A percentile compares a stretch with the other conserved stretches of the same genome.
These are phyloP conservation scores for Albugo laibachii DNA, from an alignment of 352 stramenopile genomes.

Conservation along the genomic window DNA sequence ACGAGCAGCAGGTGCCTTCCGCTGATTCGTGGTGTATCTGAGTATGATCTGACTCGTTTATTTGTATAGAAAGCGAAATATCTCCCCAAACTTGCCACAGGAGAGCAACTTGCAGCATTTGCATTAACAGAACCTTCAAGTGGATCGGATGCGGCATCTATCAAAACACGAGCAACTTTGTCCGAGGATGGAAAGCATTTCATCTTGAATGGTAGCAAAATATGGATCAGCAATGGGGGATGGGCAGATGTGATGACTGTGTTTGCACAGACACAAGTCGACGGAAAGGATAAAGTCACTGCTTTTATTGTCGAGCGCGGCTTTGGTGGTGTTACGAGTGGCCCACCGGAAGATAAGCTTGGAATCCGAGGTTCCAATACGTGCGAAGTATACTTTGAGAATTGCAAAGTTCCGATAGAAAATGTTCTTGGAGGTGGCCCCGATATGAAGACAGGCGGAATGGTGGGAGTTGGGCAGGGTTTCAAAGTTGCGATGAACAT, in stretches of 20 bases:
- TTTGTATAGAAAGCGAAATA: conserved; percentile 63
- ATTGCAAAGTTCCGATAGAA: conserved; percentile 85
- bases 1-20: conserved; percentile 18
- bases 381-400: conserved; percentile 90
- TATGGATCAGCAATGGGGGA: conserved; percentile 95
- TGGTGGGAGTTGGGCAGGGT: conserved; percentile 61
- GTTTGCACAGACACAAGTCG: conserved; percentile 89
- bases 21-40: neutral
- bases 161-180: conserved; percentile 79
- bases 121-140: conserved; percentile 82
- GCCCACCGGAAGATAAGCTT: conserved; percentile 92
- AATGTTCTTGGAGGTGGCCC: conserved; percentile 74
- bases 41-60: conserved; percentile 1
- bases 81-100: conserved; percentile 76
- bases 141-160: conserved; percentile 74
- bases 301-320: conserved; percentile 93
- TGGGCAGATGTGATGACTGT: conserved; percentile 94
- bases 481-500: conserved; percentile 89
- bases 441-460: conserved; percentile 48
- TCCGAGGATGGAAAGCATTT: conserved; percentile 83
- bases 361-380: conserved; percentile 94
- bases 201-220: conserved; percentile 87
- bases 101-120: conserved; percentile 72
- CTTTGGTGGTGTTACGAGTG: conserved; percentile 82
- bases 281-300: conserved; percentile 94